Base-by-base conservation (phyloP, 1,284 basidiomycete genomes). In the Cryptococcus sp. region DNA sequence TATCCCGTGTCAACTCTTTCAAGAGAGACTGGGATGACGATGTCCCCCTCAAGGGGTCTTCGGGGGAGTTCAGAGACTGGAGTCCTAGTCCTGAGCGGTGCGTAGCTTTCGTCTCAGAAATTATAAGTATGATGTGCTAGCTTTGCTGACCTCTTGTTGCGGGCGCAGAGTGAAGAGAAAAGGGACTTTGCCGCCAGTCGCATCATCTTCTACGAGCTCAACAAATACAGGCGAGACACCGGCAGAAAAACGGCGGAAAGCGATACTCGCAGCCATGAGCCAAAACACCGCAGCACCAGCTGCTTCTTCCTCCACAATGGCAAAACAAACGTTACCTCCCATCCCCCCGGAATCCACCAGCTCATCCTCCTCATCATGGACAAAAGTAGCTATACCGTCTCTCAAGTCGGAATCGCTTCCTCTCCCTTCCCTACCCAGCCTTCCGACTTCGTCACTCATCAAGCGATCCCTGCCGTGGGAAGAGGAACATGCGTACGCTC, bases 391-490 rank as follows among this genome's bases (percentile, higher is more conserved):
- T 8, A 43, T 48, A 15, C 15, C 47, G 22, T n/a, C 47, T 19
- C 26, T 55, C 47, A 13, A 25, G 17, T 7, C 37, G 37, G 13
- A 13, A 2, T 20, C 34, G 15, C 46, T 37, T 23, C 39, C 16
- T 25, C 22, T 22, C 46, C 19, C 37, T 38, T 20, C 17, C 34
- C 46, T 26, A 37, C 40, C 34, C 49, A 20, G 54, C 40, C 40
- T 37, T 50, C 17, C 43, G 7, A 16, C 57, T 17, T 44, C 54
- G 44, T 15, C 29, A 34, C 29, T 34, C 20, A n/a, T 22, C 52
- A 75, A 75, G 48, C 50, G 75, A 39, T 43, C 59, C 6, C 46
- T 72, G 48, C 75, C 75, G 3, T 77, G 75, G 75, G 73, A 77
- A 26, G 64, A 66, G 19, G 64, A 68, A 37, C 52, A 62, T 15